Conservation (phyloP, 2,329 filamentous ascomycete species). For the Mariannaea sp. region DNA sequence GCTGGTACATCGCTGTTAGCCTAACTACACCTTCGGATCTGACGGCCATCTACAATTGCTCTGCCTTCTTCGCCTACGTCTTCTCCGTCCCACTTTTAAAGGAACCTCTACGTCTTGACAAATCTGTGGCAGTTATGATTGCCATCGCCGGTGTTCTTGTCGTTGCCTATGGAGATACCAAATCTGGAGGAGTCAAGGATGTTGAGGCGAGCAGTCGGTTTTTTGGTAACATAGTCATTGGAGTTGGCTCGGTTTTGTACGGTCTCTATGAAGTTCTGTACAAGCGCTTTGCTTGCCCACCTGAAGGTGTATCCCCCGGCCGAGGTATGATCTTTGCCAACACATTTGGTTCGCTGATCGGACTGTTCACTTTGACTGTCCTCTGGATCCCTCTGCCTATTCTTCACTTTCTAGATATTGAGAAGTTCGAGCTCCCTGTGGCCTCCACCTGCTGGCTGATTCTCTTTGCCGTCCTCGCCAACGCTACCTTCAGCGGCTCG, state of each 20-base stretch:
- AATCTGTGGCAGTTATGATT: conserved; percentile 82
- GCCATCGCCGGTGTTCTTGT: conserved; percentile 89
- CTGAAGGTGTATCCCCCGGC: conserved; percentile 81
- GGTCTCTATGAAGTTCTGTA: conserved; percentile 97
- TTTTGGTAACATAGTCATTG: conserved; percentile 89
- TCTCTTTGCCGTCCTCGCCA: conserved; percentile 78
- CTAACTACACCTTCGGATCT: conserved; percentile 91
- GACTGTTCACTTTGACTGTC: conserved; percentile 80
- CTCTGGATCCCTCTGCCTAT: conserved; percentile 92
- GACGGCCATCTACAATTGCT: conserved; percentile 99
- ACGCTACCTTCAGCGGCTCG: conserved; percentile 89
- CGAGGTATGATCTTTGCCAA: conserved; percentile 97
- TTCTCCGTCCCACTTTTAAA: conserved; percentile 90
- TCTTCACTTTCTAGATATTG: conserved; percentile 76
- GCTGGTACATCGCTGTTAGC: conserved; percentile 95
- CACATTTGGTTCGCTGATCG: conserved; percentile 86
- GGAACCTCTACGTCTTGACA: conserved; percentile 82
- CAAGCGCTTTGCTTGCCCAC: conserved; percentile 90
- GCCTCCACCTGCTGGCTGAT: conserved; percentile 82
- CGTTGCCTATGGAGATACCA: conserved; percentile 89
- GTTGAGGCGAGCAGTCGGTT: conserved; percentile 69
- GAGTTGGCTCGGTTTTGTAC: conserved; percentile 87
- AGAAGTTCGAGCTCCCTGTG: conserved; percentile 80
- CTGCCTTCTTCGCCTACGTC: conserved; percentile 96
- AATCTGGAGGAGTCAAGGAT: conserved; percentile 43